These are phyloP conservation scores for Penicillium italicum DNA, from an alignment of 2,329 filamentous ascomycete species.

Conservation along the genomic window DNA sequence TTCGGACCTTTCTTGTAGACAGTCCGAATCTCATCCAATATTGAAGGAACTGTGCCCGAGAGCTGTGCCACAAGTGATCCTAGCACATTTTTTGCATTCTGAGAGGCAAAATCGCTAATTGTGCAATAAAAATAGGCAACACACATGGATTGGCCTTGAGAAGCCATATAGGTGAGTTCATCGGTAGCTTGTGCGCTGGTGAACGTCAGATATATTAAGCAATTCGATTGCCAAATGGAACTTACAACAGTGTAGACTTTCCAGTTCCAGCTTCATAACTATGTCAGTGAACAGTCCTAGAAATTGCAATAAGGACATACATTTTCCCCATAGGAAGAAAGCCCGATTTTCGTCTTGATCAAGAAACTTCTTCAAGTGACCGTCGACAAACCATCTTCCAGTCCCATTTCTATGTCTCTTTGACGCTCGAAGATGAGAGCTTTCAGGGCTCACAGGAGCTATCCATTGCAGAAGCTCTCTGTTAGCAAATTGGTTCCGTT, in stretches of 20 bases:
- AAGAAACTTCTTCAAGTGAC: conserved; percentile 13
- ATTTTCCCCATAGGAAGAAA: conserved; percentile 20
- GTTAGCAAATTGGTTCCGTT: conserved; percentile 12
- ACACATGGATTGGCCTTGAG: conserved; percentile 1
- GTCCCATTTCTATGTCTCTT: conserved; percentile 7
- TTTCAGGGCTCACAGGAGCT: conserved; percentile 18
- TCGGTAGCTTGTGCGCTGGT: conserved; percentile 17
- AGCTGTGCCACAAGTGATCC: conserved; percentile 21
- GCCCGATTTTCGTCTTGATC: not conserved
- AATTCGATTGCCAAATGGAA: not conserved
- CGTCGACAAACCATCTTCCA: conserved; percentile 19
- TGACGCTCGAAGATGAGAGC: conserved; percentile 16
- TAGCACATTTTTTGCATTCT: conserved; percentile 12
- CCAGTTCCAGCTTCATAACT: conserved; percentile 16
- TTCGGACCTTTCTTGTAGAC: conserved; percentile 12
- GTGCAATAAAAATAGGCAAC: conserved; percentile 22
- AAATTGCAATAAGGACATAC: conserved; percentile 4
- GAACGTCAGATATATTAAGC: not conserved
- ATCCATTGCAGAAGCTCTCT: conserved; percentile 16
- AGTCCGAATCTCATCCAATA: conserved; percentile 11
- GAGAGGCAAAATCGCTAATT: conserved; percentile 16
- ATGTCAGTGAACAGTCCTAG: not conserved
- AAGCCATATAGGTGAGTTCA: conserved; percentile 9
- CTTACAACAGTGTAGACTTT: conserved; percentile 22
- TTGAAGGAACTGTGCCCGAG: conserved; percentile 5